Evolutionary conservation across 2,329 filamentous ascomycete species (phyloP).

Genomic region (Diaporthe eres): DNA sequence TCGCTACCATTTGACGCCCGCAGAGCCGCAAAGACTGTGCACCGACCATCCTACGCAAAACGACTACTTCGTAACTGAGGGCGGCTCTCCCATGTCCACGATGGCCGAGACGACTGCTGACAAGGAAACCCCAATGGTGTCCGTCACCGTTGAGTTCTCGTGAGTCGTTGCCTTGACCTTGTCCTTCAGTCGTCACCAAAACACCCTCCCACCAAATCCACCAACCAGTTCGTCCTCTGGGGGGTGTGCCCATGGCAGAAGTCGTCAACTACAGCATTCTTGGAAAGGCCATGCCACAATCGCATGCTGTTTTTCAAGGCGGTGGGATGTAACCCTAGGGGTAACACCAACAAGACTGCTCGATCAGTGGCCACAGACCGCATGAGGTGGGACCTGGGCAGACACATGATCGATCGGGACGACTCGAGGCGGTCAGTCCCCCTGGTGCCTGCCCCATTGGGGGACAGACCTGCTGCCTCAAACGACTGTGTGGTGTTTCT

Average conservation of each 20-base stretch:
- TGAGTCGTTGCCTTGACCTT: slow-evolving; percentile 53
- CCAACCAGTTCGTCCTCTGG: not conserved
- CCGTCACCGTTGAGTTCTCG: slow-evolving; percentile 73
- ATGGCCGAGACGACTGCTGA: slow-evolving; percentile 31
- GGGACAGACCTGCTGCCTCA: not conserved
- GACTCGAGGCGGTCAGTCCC: not conserved
- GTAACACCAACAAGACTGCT: slow-evolving; percentile 1
- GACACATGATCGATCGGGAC: not conserved
- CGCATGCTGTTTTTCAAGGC: not conserved
- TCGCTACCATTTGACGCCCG: slow-evolving; percentile 36
- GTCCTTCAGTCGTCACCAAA: not conserved
- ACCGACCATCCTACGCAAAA: not conserved
- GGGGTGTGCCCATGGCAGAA: not conserved
- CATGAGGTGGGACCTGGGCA: not conserved
- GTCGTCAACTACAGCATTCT: not conserved
- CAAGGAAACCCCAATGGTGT: slow-evolving; percentile 52
- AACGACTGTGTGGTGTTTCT: not conserved
- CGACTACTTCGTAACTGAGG: not conserved
- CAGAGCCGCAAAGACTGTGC: slow-evolving; percentile 37
- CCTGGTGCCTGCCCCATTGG: not conserved
- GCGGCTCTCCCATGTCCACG: not conserved
- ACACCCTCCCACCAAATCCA: not conserved
- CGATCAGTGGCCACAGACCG: not conserved
- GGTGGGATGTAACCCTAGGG: not conserved
- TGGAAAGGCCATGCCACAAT: slow-evolving; percentile 16